Base-by-base conservation (phyloP, 1,284 basidiomycete species). In the Cryptococcus jaspeensis region DNA sequence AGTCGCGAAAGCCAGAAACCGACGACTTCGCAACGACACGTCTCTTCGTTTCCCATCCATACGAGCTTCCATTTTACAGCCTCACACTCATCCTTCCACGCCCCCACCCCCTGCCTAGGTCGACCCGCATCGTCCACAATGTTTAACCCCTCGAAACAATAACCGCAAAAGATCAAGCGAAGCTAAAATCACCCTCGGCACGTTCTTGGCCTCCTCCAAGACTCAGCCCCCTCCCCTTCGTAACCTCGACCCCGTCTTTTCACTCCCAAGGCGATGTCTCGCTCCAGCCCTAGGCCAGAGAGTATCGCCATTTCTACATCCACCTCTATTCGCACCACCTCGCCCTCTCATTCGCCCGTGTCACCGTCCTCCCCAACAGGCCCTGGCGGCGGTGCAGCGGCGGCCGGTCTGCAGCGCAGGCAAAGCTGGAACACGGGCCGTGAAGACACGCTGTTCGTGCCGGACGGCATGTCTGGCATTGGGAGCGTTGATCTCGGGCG, bases 381-480 rank as follows among this genome's bases (percentile, higher is more conserved):
- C 15, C 11, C 23, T 15, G 18, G 50, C 52, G 16, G 5, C 28
- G 28, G 28, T 32, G 28, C 28, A 32, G 45, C 48, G n/a, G 51
- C 41, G 9, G 61, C 61, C 18, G 71, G 71, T 3, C 57, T 73
- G 22, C 67, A 66, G 1, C 55, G 69, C 18, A 59, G 70, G 16
- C 59, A 62, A 15, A 71, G 67, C 56, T 73, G 72, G 72, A 72
- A 66, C 36, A 40, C 63, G 45, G 53, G 50, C 3, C 37, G 52
- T 18, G 55, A 61, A 28, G 59, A 56, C 25, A 53, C n/a, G 18
- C 47, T 53, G 13, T 52, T 41, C 23, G 55, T 55, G 23, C 41
- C 52, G 7, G 50, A 56, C 37, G 9, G 9, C 28, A 32, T 32
- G 28, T 32, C 28, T 32, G 28, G 28, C 28, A 32, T 9, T 32